Percentiles rank a stretch among this genome's conserved stretches.
phyloP scores from a whole-genome alignment of 352 stramenopile genomes.

The Phytophthora meadii region DNA sequence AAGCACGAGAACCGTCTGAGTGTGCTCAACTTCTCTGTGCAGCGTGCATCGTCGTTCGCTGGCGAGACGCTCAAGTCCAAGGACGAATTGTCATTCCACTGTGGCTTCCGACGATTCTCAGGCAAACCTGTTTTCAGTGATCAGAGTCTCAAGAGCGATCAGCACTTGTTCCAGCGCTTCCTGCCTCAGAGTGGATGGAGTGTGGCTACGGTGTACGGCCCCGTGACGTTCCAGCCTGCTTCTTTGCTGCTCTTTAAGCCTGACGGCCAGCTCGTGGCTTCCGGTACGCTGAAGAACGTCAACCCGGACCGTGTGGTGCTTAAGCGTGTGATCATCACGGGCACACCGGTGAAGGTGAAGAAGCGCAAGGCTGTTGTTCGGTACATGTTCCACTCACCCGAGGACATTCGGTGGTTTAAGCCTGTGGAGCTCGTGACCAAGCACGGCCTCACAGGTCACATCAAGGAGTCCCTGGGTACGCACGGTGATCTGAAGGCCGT shows the following conservation, averaged over 20 bases:
- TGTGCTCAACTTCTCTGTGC: constrained; percentile 97
- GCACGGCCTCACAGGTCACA: constrained; percentile 98
- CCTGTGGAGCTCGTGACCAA: constrained; percentile 98
- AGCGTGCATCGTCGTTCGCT: constrained; percentile 76
- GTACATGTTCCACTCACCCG: constrained; percentile 99
- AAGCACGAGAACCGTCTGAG: constrained; percentile 98
- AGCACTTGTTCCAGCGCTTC: constrained; percentile 99
- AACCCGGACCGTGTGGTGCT: constrained; percentile 98
- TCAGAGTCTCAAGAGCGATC: constrained; percentile 98
- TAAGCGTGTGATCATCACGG: constrained; percentile 98
- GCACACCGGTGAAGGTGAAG: constrained; percentile 98
- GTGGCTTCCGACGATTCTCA: constrained; percentile 95
- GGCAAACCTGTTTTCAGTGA: constrained; percentile 96
- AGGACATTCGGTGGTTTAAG: constrained; percentile 99
- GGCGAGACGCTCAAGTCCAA: constrained; percentile 95
- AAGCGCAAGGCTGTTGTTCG: constrained; percentile 98
- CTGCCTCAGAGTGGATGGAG: constrained; percentile 92
- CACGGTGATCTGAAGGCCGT: constrained; percentile 99
- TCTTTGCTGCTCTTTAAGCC: constrained; percentile 96
- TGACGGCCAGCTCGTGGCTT: constrained; percentile 89
- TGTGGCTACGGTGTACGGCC: constrained; percentile 90
- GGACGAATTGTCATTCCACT: constrained; percentile 96
- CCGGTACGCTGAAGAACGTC: constrained; percentile 95
- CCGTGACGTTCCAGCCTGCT: constrained; percentile 97
- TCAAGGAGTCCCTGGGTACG: constrained; percentile 98